A percentile compares a stretch with the other conserved stretches of the same genome.
Evolutionary conservation across 371 early-diverging fungal species (phyloP).

Genomic region (Mucor lusitanicus): DNA sequence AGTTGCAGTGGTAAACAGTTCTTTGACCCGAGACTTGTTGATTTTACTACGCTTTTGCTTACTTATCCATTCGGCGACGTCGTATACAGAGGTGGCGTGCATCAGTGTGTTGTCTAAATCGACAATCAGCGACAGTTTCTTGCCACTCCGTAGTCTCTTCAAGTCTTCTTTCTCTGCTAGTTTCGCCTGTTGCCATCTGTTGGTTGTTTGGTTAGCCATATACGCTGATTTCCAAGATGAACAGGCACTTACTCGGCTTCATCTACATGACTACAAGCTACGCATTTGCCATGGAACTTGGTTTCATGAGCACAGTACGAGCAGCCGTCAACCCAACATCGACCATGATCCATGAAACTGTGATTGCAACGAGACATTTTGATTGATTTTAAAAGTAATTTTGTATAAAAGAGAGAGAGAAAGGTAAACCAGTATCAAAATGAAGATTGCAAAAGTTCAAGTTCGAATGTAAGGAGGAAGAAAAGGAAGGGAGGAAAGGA

Average conservation of each 20-base stretch:
- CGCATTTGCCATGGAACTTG: not conserved
- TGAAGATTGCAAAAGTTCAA: not conserved
- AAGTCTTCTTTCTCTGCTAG: not conserved
- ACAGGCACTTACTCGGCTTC: not conserved
- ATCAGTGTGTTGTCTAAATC: not conserved
- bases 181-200: not conserved
- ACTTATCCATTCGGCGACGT: not conserved
- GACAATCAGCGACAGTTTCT: not conserved
- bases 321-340: not conserved
- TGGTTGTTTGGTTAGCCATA: too few relatives aligned
- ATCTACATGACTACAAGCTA: not conserved
- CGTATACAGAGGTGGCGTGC: not conserved
- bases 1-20: not conserved
- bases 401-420: not conserved
- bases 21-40: not conserved
- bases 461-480: not conserved
- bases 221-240: not conserved
- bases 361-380: not conserved
- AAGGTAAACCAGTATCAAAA: not conserved
- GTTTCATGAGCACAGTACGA: not conserved
- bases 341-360: not conserved
- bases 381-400: not conserved
- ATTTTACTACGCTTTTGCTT: not conserved
- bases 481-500: not conserved
- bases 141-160: not conserved